phyloP scores from a whole-genome alignment of 2,329 filamentous ascomycete genomes.

The Alternaria novae-zelandiae region DNA sequence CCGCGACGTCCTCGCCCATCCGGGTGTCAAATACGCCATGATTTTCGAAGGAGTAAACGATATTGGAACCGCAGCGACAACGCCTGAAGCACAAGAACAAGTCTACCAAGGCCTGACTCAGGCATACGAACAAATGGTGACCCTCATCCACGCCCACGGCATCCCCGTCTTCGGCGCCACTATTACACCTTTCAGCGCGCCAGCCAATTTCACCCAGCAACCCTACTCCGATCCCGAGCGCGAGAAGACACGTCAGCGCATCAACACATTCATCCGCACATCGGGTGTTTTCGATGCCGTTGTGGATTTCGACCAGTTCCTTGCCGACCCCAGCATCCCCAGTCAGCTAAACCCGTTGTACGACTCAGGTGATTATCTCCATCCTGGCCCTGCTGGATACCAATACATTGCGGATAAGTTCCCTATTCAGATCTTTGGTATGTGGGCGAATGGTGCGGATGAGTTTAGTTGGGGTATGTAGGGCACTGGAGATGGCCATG shows the following conservation, averaged over 20 bases:
- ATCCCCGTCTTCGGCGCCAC: constrained; percentile 68
- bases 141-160: constrained; percentile 60
- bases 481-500: not conserved
- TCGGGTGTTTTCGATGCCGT: constrained; percentile 65
- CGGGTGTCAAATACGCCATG: constrained; percentile 66
- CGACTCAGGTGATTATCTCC: constrained; percentile 69
- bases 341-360: constrained; percentile 58
- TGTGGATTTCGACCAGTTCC: constrained; percentile 66
- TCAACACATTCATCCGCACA: constrained; percentile 68
- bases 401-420: constrained; percentile 65
- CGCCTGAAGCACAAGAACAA: constrained; percentile 52
- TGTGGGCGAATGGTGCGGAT: constrained; percentile 28
- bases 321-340: constrained; percentile 59
- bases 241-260: constrained; percentile 62
- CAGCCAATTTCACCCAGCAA: constrained; percentile 37
- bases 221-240: constrained; percentile 51
- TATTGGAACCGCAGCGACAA: constrained; percentile 62
- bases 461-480: constrained; percentile 12
- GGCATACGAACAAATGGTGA: constrained; percentile 65
- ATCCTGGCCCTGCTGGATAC: constrained; percentile 67
- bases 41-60: constrained; percentile 71
- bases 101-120: constrained; percentile 61
- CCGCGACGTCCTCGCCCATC: constrained; percentile 67
- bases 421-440: constrained; percentile 60
- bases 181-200: constrained; percentile 66